Conservation (phyloP, 1,284 basidiomycete species). For the Xerocomus amazonicus region DNA sequence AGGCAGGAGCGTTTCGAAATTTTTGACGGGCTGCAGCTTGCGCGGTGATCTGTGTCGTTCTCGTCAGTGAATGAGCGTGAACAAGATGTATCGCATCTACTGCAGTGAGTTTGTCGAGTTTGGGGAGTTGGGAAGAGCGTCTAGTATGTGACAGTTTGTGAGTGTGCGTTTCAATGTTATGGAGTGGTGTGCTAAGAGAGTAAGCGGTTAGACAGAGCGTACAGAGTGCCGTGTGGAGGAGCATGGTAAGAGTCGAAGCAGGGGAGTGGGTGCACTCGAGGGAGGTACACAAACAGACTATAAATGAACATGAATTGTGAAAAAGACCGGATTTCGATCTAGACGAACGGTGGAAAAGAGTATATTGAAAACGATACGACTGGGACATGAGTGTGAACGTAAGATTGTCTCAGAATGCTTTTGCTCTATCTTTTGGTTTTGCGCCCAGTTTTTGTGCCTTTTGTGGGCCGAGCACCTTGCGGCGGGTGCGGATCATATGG, state of each 20-base stretch:
- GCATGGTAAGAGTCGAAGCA: conserved; percentile 10
- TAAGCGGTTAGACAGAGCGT: conserved; percentile 8
- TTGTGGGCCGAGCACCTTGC: conserved; percentile 63
- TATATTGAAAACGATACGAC: conserved; percentile 12
- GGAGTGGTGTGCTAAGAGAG: conserved; percentile 16
- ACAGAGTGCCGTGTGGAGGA: conserved; percentile 4
- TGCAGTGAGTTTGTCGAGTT: conserved; percentile 5
- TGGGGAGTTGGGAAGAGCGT: background rate
- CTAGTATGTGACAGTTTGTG: background rate
- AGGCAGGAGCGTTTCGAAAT: conserved; percentile 18
- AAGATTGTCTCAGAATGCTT: conserved; percentile 16
- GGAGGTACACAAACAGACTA: background rate
- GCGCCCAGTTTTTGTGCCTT: conserved; percentile 25
- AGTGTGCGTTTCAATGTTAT: background rate
- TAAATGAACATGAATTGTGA: conserved; percentile 8
- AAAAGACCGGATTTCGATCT: conserved; percentile 11
- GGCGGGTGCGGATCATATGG: conserved; percentile 84
- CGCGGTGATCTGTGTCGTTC: conserved; percentile 12
- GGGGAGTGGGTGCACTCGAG: background rate
- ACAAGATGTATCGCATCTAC: conserved; percentile 6
- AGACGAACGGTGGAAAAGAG: background rate
- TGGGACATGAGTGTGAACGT: background rate
- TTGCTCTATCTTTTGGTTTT: conserved; percentile 24
- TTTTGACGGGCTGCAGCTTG: conserved; percentile 16
- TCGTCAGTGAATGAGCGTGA: conserved; percentile 2